A percentile compares a stretch with the other conserved stretches of the same genome.
phyloP scores from a whole-genome alignment of 352 stramenopile species.

The Pythium aquatile region DNA sequence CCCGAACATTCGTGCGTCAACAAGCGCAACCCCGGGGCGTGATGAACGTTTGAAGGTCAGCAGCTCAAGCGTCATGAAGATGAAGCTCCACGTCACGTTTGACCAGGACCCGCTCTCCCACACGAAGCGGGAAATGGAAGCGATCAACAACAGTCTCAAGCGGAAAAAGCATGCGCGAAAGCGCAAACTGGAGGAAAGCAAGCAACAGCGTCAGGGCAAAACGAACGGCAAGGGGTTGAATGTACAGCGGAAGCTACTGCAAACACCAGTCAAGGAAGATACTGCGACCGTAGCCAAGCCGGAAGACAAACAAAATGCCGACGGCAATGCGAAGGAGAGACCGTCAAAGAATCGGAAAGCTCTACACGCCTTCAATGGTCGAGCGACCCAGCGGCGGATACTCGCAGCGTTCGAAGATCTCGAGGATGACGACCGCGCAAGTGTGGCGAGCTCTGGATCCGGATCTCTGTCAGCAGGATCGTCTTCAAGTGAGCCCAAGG shows the following conservation, averaged over 20 bases:
- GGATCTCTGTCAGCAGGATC: background rate
- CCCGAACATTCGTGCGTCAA: constrained; percentile 79
- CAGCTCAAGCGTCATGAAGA: constrained; percentile 65
- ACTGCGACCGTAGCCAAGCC: background rate
- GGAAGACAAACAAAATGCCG: background rate
- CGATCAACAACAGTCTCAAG: constrained; percentile 84
- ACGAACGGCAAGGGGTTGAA: constrained; percentile 27
- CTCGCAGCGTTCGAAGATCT: constrained; percentile 2
- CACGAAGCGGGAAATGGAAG: constrained; percentile 64
- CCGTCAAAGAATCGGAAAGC: constrained; percentile 5
- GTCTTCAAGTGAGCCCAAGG: background rate
- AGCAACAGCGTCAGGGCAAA: constrained; percentile 12
- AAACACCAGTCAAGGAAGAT: constrained; percentile 60
- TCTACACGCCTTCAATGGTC: constrained; percentile 6
- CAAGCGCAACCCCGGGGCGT: constrained; percentile 62
- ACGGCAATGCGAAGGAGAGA: constrained; percentile 2
- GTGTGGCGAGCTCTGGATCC: background rate
- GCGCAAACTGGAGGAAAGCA: constrained; percentile 51
- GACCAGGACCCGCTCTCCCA: constrained; percentile 42
- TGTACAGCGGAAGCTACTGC: constrained; percentile 72
- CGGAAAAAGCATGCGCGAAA: constrained; percentile 57
- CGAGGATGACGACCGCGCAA: background rate
- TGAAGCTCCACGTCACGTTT: constrained; percentile 71
- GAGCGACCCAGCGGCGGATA: constrained; percentile 13
- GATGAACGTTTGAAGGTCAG: constrained; percentile 62